Conservation (phyloP, 2,329 filamentous ascomycete genomes). For the Penicillium carneum region DNA sequence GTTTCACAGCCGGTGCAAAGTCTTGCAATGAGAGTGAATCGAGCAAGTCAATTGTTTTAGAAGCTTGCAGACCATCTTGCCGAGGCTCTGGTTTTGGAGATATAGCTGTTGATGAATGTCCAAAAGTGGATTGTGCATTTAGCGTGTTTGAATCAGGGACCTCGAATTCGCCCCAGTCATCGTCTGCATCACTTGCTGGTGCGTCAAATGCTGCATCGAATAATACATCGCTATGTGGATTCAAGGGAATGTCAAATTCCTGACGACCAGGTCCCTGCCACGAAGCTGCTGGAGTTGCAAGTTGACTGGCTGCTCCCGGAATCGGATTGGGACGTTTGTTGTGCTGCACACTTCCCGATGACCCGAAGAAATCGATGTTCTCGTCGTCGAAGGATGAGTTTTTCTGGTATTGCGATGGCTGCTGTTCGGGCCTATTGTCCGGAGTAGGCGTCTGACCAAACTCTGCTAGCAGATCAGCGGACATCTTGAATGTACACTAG, state of each 20-base stretch:
- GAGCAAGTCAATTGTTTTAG: slow-evolving; percentile 36
- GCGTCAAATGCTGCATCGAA: slow-evolving; percentile 65
- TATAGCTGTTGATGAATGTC: slow-evolving; percentile 2
- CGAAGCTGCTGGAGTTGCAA: slow-evolving; percentile 12
- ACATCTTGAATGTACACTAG: slow-evolving; percentile 50
- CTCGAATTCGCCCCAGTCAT: slow-evolving; percentile 58
- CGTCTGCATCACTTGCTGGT: slow-evolving; percentile 42
- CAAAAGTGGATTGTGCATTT: slow-evolving; percentile 7
- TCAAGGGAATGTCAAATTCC: slow-evolving; percentile 30
- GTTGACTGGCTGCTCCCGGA: slow-evolving; percentile 5
- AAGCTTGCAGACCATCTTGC: slow-evolving; percentile 1
- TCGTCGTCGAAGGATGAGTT: slow-evolving; percentile 36
- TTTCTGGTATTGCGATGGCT: slow-evolving; percentile 22
- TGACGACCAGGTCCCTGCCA: slow-evolving; percentile 21
- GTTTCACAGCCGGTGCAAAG: slow-evolving; percentile 19
- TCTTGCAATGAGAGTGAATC: slow-evolving; percentile 43
- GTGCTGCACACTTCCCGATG: slow-evolving; percentile 5
- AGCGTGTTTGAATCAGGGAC: slow-evolving; percentile 38
- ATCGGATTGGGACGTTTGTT: not conserved
- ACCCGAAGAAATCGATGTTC: slow-evolving; percentile 27
- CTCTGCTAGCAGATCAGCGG: slow-evolving; percentile 62
- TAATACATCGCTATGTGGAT: slow-evolving; percentile 60
- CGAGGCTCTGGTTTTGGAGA: slow-evolving; percentile 2
- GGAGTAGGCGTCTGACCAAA: slow-evolving; percentile 50
- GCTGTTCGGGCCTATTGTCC: slow-evolving; percentile 24